Evolutionary conservation across 2,329 filamentous ascomycete genomes (phyloP), one percentile per base, ranked within the genome.

Genomic region (Talaromyces funiculosus): DNA sequence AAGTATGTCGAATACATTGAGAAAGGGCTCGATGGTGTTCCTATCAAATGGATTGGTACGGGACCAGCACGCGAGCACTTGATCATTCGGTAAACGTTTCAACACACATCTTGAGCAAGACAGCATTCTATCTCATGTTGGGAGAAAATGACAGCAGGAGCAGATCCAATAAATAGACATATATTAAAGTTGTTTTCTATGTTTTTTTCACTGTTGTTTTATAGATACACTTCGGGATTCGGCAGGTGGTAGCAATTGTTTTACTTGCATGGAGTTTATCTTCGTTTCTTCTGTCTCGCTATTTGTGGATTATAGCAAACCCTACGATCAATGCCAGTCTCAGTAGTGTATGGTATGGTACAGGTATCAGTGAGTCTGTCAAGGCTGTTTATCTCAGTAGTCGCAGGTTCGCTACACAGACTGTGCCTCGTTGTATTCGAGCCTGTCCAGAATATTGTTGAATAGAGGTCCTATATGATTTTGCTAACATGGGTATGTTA

Each of bases 1-100:
- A 80, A 80, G 62, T 87, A 87, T 66, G 76, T 87, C 60, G 80
- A 85, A 72, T 86, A 81, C 70, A 84, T 87, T 65, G 85, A 87
- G 75, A 66, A 68, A 53, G 77, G 82, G 63, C 78, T 84, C 59
- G 74, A 62, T 53, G 82, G 80, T 53, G 80, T 86, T 42, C 80
- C 77, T 63, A 75, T 86, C 61, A 85, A 82, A 75, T 87, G 82
- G 77, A 85, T 87, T 68, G 85, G 85, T 40, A 85, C 84, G 9
- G 85, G 85, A 12, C 84, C 84, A 59, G 80, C 78, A 49, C 76
- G 84, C 64, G 83, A 86, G 64, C 81, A 84, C 70, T 86, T 87
- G 84, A 84, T 87, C 69, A 73, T 79, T 58, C 76, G 82, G 71
- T 63, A 51, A 51, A 33, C 14, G 7, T 16, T 3, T 16, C 7